Base-by-base conservation (phyloP, 225 moss, liverwort and hornwort species). In the Marchantia polymorpha region DNA sequence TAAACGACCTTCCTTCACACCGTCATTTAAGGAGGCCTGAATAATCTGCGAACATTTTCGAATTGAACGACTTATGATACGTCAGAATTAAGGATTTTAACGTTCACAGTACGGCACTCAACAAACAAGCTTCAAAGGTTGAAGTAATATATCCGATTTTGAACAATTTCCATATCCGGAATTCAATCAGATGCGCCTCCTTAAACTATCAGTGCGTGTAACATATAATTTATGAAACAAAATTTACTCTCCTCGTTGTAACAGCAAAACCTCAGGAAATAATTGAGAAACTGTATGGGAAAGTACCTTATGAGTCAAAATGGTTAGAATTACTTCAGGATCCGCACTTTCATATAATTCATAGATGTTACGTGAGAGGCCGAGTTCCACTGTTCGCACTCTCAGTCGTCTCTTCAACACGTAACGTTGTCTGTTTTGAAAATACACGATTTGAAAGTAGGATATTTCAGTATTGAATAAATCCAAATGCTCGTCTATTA, bases 291-390 rank as follows among this genome's bases (percentile, higher is more conserved):
- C 54, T 29, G 10, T 0, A 26, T 17, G 26, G 77, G 10, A 67
- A 51, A 27, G 26, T 86, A 99, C 99, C 95, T 99, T 99, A 81
- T 99, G 99, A 69, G 95, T 92, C 69, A 99, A 82, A 82, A 99
- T 91, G 63, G 93, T 89, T 68, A 95, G 87, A 80, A 99, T 91
- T 72, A 99, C 99, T 83, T 99, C 99, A 75, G 95, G 82, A 77
- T 99, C 99, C 19, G 92, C 92, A 86, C 90, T 92, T 80, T 99
- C 93, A 72, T 95, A 95, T 9, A 99, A 73, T 49, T 86, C 90
- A 65, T 87, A 83, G 75, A 89, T 92, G 61, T 79, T 90, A 75
- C 83, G 47, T 56, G 99, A 95, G 75, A 95, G 84, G 31, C 90
- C 93, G 83, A 99, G 88, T 77, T 87, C 87, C 77, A 99, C 71